phyloP scores from a whole-genome alignment of 371 early-diverging fungal species.

The Rhizomucor miehei region DNA sequence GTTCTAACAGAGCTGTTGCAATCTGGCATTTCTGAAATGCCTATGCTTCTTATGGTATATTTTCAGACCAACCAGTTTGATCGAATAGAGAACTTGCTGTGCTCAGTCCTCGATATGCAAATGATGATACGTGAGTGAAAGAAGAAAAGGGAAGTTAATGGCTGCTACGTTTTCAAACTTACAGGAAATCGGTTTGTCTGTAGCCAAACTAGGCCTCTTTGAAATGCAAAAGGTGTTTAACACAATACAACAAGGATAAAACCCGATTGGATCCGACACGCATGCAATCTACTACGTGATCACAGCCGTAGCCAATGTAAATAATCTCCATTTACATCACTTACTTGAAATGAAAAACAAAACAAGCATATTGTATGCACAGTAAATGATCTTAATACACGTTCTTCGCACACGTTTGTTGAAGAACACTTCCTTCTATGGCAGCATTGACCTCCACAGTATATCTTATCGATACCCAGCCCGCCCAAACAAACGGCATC shows the following conservation, averaged over 20 bases:
- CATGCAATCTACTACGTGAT: too few relatives aligned
- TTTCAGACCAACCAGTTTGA: constrained; percentile 40
- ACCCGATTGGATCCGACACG: too few relatives aligned
- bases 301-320: too few relatives aligned
- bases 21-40: constrained; percentile 37
- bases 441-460: too few relatives aligned
- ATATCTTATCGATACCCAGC: too few relatives aligned
- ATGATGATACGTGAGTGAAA: constrained; percentile 44
- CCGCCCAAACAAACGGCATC: too few relatives aligned
- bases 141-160: neutral
- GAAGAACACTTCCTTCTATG: too few relatives aligned
- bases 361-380: too few relatives aligned
- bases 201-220: constrained; percentile 43
- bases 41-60: constrained; percentile 32
- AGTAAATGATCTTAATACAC: too few relatives aligned
- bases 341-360: too few relatives aligned
- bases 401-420: too few relatives aligned
- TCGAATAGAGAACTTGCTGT: constrained; percentile 33
- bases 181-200: neutral
- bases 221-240: constrained; percentile 44
- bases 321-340: too few relatives aligned
- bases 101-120: constrained; percentile 39
- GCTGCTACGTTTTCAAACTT: neutral
- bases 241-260: constrained; percentile 10
- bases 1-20: constrained; percentile 22